Base-by-base conservation (phyloP, 2,329 filamentous ascomycete genomes). In the Fusarium brachygibbosum region DNA sequence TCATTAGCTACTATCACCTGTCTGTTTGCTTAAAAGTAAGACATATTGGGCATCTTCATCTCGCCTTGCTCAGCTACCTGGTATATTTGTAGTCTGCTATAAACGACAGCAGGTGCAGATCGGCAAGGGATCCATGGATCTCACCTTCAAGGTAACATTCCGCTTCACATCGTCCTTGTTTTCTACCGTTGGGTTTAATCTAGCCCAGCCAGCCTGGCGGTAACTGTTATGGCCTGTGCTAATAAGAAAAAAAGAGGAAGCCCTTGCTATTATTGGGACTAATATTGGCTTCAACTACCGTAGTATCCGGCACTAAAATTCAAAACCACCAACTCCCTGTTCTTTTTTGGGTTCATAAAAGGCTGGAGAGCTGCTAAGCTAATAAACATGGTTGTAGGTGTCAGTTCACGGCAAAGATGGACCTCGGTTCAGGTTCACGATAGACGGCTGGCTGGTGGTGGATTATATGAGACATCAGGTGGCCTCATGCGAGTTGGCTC, bases 61-160 rank as follows among this genome's bases (percentile, higher is more conserved):
- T 60, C 42, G 58, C 53, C 48, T 59, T 31, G 38, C 49, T 58
- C 31, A 46, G 63, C 54, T 57, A 54, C 23, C 21, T 34, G 35
- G 37, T 44, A 59, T 59, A 55, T 55, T 59, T 35, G 44, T 40
- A 34, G 28, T 38, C 63, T 41, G 29, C 23, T 61, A 57, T 34
- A 35, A 32, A 51, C 38, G 58, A 66, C 61, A 48, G 34, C 31
- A 53, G 31, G 35, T 25, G 66, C 14, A 58, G 67, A 69, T 69
- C 66, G 17, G 58, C 63, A 37, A 70, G 56, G 41, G 62, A 63
- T 67, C 44, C 66, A 68, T 70, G 63, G 63, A 58, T 61, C 60
- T 72, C 55, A 56, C 67, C 55, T 38, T 46, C 53, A 44, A 66
- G 60, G 69, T 72, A 38, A 45, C 61, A 71, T 71, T 71, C 60